These are phyloP conservation scores for Rhynchosporium secalis DNA, from an alignment of 2,329 filamentous ascomycete genomes.

Conservation along the genomic window DNA sequence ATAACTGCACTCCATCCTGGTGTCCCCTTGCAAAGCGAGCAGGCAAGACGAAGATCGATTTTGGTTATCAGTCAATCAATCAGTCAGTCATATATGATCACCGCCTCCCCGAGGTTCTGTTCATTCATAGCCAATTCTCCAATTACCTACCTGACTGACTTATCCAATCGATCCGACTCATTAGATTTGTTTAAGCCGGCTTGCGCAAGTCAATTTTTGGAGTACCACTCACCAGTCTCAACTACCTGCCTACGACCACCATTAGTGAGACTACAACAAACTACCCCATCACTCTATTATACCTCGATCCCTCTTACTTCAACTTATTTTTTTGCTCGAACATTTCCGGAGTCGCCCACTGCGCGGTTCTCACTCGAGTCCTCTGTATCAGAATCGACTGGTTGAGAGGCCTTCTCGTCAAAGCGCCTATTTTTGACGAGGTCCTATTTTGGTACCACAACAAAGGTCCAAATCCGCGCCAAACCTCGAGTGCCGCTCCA, in stretches of 20 bases:
- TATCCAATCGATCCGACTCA: background rate
- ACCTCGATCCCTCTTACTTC: background rate
- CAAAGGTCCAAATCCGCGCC: slow-evolving; percentile 34
- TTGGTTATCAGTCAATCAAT: slow-evolving; percentile 13
- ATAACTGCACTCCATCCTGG: slow-evolving; percentile 24
- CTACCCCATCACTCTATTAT: slow-evolving; percentile 11
- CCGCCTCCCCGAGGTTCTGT: slow-evolving; percentile 13
- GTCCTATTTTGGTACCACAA: slow-evolving; percentile 36
- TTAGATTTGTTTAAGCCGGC: background rate
- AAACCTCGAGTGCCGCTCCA: slow-evolving; percentile 23
- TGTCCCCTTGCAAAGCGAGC: slow-evolving; percentile 33
- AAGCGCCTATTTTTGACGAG: slow-evolving; percentile 36
- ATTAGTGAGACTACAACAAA: slow-evolving; percentile 17
- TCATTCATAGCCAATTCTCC: slow-evolving; percentile 21
- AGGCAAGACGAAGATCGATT: slow-evolving; percentile 16
- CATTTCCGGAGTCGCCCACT: slow-evolving; percentile 19
- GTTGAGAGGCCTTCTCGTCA: slow-evolving; percentile 30
- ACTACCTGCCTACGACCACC: slow-evolving; percentile 1
- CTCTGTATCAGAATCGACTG: slow-evolving; percentile 32
- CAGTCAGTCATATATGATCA: slow-evolving; percentile 29
- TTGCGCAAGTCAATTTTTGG: slow-evolving; percentile 31
- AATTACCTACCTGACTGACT: slow-evolving; percentile 18
- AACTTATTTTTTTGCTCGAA: slow-evolving; percentile 9
- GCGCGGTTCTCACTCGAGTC: slow-evolving; percentile 24
- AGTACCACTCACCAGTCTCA: slow-evolving; percentile 21